Base-by-base conservation (phyloP, 2,329 filamentous ascomycete genomes). In the Beauveria medogensis region DNA sequence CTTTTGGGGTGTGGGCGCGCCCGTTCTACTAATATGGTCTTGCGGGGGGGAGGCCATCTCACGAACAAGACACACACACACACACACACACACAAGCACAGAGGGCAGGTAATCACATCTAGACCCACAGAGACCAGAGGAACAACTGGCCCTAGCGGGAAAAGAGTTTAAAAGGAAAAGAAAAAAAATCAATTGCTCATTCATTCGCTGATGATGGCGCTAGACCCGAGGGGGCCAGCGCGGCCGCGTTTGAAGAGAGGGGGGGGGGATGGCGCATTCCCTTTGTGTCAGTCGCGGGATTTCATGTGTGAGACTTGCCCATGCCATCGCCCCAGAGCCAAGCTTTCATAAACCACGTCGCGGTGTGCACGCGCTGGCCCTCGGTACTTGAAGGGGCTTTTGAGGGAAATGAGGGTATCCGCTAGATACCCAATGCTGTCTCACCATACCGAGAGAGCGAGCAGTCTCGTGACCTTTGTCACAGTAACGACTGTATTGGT, bases 31-130 rank as follows among this genome's bases (percentile, higher is more conserved):
- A 56, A 40, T 47, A 61, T 37, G 40, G 43, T 16, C 26, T 55
- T 50, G 22, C 22, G 54, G 60, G 53, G 26, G 28, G 59, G 52
- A 12, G 43, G 24, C 18, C 54, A 48, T 57, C 55, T 58, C 46
- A 57, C 55, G 46, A 57, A 46, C 26, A 40, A 37, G 26, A 44
- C 34, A 24, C 40, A 22, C 22, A 22, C 22, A 22, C 22, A 22
- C 22, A 7, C 47, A 20, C n/a, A 9, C n/a, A 44, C 26, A 28
- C 7, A 22, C 41, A 44, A 28, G 8, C 6, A 44, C 37, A 46
- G 12, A 47, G n/a, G 22, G 12, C 54, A 8, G 54, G 54, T 22
- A 48, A 34, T 56, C 41, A 56, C 28, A 47, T 47, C 43, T 7
- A 9, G 54, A 37, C 41, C 54, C 54, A 56, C 53, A 53, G 30